Conservation (phyloP, 1,284 basidiomycete genomes). For the Sporisorium scitamineum region DNA sequence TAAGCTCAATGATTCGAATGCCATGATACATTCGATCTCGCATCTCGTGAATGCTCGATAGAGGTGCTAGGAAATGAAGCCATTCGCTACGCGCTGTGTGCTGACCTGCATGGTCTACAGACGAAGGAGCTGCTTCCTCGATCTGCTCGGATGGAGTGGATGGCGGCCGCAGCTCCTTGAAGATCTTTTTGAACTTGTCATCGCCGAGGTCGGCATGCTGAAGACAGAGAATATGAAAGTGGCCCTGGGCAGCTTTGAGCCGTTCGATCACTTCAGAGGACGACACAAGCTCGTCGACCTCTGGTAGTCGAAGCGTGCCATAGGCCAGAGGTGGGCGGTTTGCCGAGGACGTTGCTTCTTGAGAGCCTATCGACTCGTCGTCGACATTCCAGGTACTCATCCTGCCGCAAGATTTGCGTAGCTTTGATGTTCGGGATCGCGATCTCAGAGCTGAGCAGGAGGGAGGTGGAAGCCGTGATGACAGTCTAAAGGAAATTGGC, state of each 20-base stretch:
- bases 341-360: not conserved
- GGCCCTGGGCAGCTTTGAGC: conserved; percentile 7
- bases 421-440: not conserved
- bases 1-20: conserved; percentile 18
- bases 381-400: conserved; percentile 21
- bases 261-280: not conserved
- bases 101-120: not conserved
- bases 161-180: conserved; percentile 1
- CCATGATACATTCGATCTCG: not conserved
- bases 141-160: not conserved
- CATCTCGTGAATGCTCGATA: not conserved
- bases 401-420: not conserved
- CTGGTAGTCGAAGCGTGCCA: conserved; percentile 20
- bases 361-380: conserved; percentile 21
- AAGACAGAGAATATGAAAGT: conserved; percentile 21
- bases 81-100: not conserved
- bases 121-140: not conserved
- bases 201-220: conserved; percentile 24
- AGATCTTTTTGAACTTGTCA: not conserved
- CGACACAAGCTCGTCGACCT: conserved; percentile 18
- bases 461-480: not conserved
- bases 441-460: not conserved
- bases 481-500: not conserved
- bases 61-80: not conserved
- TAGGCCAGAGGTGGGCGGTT: not conserved